Percentiles rank a stretch among this genome's conserved stretches.
Evolutionary conservation across 108 stramenopile species (phyloP).

Genomic region (Mediolabrus comicus): DNA sequence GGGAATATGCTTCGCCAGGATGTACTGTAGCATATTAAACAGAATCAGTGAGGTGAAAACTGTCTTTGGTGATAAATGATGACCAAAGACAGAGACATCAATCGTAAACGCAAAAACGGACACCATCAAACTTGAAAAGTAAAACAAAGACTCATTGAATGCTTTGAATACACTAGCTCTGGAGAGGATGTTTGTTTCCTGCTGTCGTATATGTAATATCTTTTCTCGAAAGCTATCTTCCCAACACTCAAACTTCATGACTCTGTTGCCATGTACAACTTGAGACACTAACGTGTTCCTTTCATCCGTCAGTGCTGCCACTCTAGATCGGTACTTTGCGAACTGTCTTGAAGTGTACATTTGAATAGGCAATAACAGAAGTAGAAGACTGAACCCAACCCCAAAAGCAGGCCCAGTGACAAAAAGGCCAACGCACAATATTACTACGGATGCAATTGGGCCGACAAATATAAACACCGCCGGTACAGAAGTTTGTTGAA

Average conservation of each 20-base stretch:
- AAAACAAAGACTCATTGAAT: constrained; percentile 81
- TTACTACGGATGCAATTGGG: constrained; percentile 42
- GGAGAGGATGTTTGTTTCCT: constrained; percentile 66
- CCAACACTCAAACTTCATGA: constrained; percentile 84
- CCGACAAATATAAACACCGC: constrained; percentile 27
- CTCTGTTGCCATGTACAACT: constrained; percentile 80
- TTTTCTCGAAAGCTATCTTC: constrained; percentile 70
- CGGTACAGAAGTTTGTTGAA: constrained; percentile 29
- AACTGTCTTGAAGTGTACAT: constrained; percentile 66
- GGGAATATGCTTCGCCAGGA: constrained; percentile 30
- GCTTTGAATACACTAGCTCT: constrained; percentile 65
- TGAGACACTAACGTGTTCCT: constrained; percentile 84
- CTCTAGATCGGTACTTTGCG: constrained; percentile 59
- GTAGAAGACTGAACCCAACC: constrained; percentile 73
- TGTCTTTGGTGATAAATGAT: constrained; percentile 42
- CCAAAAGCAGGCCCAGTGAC: constrained; percentile 67
- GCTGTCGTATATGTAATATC: constrained; percentile 54
- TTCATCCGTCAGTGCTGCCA: constrained; percentile 86
- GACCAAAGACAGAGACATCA: constrained; percentile 36
- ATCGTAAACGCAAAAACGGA: constrained; percentile 54
- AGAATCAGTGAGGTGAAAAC: constrained; percentile 55
- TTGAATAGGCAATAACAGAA: constrained; percentile 85
- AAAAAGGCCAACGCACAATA: constrained; percentile 24
- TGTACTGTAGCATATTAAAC: constrained; percentile 9
- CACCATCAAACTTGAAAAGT: constrained; percentile 51